Percentiles rank a stretch among this genome's conserved stretches.
Evolutionary conservation across 2,329 filamentous ascomycete species (phyloP).

Genomic region (Clonostachys solani): DNA sequence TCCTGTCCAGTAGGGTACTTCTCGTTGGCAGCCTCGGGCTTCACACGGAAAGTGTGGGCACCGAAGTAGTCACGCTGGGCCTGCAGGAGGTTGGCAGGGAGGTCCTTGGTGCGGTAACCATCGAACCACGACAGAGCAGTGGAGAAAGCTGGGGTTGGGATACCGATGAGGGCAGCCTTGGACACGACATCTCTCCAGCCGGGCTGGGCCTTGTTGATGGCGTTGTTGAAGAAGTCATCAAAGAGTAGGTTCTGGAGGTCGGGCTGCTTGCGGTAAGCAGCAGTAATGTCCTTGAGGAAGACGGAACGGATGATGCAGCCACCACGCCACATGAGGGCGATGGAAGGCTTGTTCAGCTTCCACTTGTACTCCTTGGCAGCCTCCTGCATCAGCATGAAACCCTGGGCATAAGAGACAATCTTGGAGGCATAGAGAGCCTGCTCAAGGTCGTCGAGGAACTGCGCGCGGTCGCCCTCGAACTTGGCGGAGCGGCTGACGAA

Average conservation of each 20-base stretch:
- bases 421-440: constrained; percentile 99
- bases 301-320: constrained; percentile 99
- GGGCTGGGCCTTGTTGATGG: constrained; percentile 91
- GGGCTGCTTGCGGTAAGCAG: constrained; percentile 89
- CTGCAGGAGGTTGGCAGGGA: constrained; percentile 97
- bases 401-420: constrained; percentile 99
- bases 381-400: constrained; percentile 99
- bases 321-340: constrained; percentile 99
- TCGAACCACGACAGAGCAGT: constrained; percentile 98
- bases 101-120: constrained; percentile 93
- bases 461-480: constrained; percentile 86
- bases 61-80: constrained; percentile 99
- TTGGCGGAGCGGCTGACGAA: constrained; percentile 68
- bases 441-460: constrained; percentile 96
- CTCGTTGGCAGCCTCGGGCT: constrained; percentile 71
- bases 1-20: constrained; percentile 84
- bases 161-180: constrained; percentile 90
- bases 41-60: constrained; percentile 84
- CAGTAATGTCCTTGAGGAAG: constrained; percentile 99
- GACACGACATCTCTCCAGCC: constrained; percentile 90
- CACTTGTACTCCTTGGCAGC: constrained; percentile 93
- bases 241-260: constrained; percentile 98
- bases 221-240: constrained; percentile 99
- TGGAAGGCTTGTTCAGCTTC: constrained; percentile 99
- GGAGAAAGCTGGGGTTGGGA: constrained; percentile 93